phyloP scores from a whole-genome alignment of 2,329 filamentous ascomycete species.

The Ceratocystis cacaofunesta region DNA sequence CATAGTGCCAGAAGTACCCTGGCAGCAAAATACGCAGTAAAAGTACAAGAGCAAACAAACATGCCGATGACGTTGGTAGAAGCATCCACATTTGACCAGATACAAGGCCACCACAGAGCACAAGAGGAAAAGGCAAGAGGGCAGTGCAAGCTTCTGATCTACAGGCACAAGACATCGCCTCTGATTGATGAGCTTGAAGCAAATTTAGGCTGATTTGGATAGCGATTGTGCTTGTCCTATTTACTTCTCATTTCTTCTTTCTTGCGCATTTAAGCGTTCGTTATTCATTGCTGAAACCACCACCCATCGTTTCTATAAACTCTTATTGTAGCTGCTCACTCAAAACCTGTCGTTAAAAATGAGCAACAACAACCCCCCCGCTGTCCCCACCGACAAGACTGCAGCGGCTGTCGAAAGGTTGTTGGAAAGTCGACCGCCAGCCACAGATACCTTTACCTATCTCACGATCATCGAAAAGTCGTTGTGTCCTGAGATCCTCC shows the following conservation, averaged over 20 bases:
- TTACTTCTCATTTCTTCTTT: neutral
- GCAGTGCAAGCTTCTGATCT: constrained; percentile 15
- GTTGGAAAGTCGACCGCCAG: constrained; percentile 35
- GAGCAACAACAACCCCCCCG: constrained; percentile 2
- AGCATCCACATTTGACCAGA: constrained; percentile 1
- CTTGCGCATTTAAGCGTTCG: neutral
- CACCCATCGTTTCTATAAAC: neutral
- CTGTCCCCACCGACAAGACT: constrained; percentile 17
- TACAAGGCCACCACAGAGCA: neutral
- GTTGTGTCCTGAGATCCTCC: constrained; percentile 50
- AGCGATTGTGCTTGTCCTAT: neutral
- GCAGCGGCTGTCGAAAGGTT: constrained; percentile 32
- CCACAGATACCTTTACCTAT: constrained; percentile 57
- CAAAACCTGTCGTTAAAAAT: neutral
- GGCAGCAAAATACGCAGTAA: constrained; percentile 1
- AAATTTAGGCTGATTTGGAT: constrained; percentile 15
- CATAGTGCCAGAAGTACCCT: neutral
- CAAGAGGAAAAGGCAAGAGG: constrained; percentile 5
- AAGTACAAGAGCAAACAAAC: neutral
- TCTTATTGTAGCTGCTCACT: neutral
- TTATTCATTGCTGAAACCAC: neutral
- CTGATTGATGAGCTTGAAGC: constrained; percentile 14
- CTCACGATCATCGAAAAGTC: constrained; percentile 65
- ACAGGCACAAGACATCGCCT: constrained; percentile 11
- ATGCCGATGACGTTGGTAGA: constrained; percentile 6